These are phyloP conservation scores for Penicillium antarcticum DNA, from an alignment of 495 filamentous ascomycete species.

Conservation along the genomic window DNA sequence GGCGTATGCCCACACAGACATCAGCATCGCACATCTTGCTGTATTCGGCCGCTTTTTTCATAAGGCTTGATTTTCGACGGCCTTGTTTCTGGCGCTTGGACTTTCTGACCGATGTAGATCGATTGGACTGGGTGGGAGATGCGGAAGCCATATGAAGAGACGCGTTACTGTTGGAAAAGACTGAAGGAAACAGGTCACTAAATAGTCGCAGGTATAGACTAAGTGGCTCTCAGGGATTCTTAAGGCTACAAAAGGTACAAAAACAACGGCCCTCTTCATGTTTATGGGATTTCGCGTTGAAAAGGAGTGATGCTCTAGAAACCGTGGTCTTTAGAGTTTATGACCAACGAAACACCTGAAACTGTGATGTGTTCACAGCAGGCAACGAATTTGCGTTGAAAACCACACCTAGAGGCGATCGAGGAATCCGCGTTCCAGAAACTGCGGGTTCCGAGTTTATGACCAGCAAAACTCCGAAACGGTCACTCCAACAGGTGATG, in stretches of 20 bases:
- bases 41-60: constrained; percentile 2
- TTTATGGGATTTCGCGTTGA: not conserved
- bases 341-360: not conserved
- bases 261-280: not conserved
- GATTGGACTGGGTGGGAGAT: too few relatives aligned
- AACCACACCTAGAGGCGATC: not conserved
- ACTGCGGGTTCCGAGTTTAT: not conserved
- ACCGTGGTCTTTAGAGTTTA: not conserved
- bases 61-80: constrained; percentile 1
- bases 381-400: not conserved
- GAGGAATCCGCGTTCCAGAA: not conserved
- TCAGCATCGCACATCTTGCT: constrained; percentile 14
- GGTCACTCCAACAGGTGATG: not conserved
- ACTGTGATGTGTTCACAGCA: not conserved
- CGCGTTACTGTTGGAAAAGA: too few relatives aligned
- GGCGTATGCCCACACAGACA: constrained; percentile 16
- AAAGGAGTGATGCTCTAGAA: not conserved
- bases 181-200: too few relatives aligned
- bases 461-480: not conserved
- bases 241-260: not conserved
- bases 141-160: too few relatives aligned
- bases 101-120: not conserved
- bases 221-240: not conserved
- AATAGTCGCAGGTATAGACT: not conserved
- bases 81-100: not conserved